phyloP scores from a whole-genome alignment of 306 rosid genomes.

The Cicer arietinum region DNA sequence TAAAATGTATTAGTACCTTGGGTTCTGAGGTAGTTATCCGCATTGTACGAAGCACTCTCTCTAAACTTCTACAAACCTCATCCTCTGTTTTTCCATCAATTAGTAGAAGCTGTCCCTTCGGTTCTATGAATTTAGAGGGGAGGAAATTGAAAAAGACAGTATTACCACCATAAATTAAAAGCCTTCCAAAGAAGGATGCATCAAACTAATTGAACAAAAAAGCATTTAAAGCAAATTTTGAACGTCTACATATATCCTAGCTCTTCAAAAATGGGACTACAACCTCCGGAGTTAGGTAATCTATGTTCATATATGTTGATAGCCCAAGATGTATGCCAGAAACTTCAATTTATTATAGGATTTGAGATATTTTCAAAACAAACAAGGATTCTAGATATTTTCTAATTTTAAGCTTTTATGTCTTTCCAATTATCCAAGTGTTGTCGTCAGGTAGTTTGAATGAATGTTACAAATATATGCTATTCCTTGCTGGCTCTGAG shows the following conservation, averaged over 20 bases:
- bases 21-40: constrained; percentile 88
- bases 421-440: constrained; percentile 7
- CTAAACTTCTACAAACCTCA: constrained; percentile 86
- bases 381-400: constrained; percentile 26
- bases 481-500: background rate
- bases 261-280: constrained; percentile 18
- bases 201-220: constrained; percentile 22
- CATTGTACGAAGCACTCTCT: constrained; percentile 95
- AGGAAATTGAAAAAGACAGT: constrained; percentile 34
- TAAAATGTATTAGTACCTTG: constrained; percentile 62
- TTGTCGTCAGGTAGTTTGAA: constrained; percentile 3
- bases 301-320: background rate
- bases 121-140: constrained; percentile 61
- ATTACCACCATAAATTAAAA: constrained; percentile 33
- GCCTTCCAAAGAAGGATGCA: constrained; percentile 30
- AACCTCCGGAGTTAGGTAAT: constrained; percentile 23
- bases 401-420: constrained; percentile 13
- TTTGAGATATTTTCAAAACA: constrained; percentile 31
- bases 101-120: constrained; percentile 93
- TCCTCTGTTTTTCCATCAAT: constrained; percentile 94
- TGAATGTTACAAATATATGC: constrained; percentile 13
- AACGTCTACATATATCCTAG: background rate
- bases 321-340: constrained; percentile 27
- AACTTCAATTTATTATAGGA: constrained; percentile 35
- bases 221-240: constrained; percentile 16